Evolutionary conservation across 129 eudicot genomes (phyloP), one percentile per base, ranked within the genome.

Genomic region (Kitagawia praeruptora): DNA sequence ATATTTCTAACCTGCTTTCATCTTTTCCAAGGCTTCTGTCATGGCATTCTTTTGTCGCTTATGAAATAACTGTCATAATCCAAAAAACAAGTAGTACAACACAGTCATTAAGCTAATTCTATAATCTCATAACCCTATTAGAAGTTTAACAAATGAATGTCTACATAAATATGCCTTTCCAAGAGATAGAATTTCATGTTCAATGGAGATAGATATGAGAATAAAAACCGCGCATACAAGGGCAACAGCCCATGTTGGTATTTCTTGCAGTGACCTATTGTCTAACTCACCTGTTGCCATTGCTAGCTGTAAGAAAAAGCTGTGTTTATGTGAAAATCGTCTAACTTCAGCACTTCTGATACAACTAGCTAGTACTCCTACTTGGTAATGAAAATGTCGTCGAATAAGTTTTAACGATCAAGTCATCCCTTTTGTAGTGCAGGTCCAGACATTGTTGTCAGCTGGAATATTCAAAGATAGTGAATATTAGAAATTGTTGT

Each of bases 211-310:
- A 0, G 96, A 92, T 34, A 90, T 85, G 87, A 92, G 71, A 5
- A 92, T 79, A 74, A 92, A 88, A 48, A 87, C 82, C 0, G 91
- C 86, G 64, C 96, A 92, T 79, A 92, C 93, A 41, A 86, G 75
- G 13, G 97, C 97, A 34, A 92, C 97, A 1, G 97, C 92, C 96
- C 96, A 90, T 19, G 97, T 92, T 5, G 97, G 88, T 56, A 95
- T 92, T 75, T 92, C 82, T 83, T 88, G 84, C 70, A 89, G 64
- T 6, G 92, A 83, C 70, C 90, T 83, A 3, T 88, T 88, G 0
- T 81, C 82, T 2, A 89, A 73, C 2, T 81, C 86, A 10, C 37
- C 86, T 42, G 88, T 92, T 88, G 58, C 77, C 77, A 74, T 74
- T 45, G 54, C 77, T 10, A 42, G 71, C 71, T 8, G 7, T 18